Conservation (phyloP, 495 filamentous ascomycete genomes). For the Evernia prunastri region DNA sequence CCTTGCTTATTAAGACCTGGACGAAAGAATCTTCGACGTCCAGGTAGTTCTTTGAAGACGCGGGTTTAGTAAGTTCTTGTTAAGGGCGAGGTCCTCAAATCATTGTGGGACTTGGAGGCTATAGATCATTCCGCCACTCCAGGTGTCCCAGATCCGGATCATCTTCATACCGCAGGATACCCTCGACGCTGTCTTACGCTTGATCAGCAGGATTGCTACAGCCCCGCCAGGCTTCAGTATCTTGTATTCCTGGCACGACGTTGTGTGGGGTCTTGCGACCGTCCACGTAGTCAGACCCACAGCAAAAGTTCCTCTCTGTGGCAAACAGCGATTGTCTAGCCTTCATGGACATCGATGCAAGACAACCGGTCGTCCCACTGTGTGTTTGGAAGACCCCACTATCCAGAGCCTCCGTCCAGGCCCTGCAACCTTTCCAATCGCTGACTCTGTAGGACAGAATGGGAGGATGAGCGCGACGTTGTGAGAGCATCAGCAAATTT, state of each 20-base stretch:
- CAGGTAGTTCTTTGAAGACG: constrained; percentile 19
- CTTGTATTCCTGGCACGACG: constrained; percentile 27
- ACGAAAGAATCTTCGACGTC: constrained; percentile 20
- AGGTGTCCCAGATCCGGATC: constrained; percentile 21
- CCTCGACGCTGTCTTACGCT: constrained; percentile 10
- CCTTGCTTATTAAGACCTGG: constrained; percentile 20
- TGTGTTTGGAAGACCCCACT: constrained; percentile 24
- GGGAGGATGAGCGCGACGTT: constrained; percentile 28
- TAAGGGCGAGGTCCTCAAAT: constrained; percentile 19
- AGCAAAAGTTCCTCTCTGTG: constrained; percentile 28
- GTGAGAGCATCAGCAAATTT: constrained; percentile 30
- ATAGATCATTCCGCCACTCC: constrained; percentile 17
- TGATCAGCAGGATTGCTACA: constrained; percentile 23
- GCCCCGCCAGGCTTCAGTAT: constrained; percentile 29
- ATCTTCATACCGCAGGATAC: constrained; percentile 17
- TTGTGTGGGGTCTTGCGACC: constrained; percentile 20
- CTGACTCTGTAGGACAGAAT: constrained; percentile 34
- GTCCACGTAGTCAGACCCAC: constrained; percentile 24
- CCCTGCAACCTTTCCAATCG: constrained; percentile 25
- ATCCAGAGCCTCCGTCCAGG: constrained; percentile 20
- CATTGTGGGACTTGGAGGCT: constrained; percentile 19
- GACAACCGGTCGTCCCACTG: constrained; percentile 33
- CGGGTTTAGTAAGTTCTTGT: constrained; percentile 17
- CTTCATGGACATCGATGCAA: constrained; percentile 26
- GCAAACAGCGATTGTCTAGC: constrained; percentile 27